Evolutionary conservation across 331 rosid species (phyloP), one percentile per base, ranked within the genome.

Genomic region (Acacia pycnantha): DNA sequence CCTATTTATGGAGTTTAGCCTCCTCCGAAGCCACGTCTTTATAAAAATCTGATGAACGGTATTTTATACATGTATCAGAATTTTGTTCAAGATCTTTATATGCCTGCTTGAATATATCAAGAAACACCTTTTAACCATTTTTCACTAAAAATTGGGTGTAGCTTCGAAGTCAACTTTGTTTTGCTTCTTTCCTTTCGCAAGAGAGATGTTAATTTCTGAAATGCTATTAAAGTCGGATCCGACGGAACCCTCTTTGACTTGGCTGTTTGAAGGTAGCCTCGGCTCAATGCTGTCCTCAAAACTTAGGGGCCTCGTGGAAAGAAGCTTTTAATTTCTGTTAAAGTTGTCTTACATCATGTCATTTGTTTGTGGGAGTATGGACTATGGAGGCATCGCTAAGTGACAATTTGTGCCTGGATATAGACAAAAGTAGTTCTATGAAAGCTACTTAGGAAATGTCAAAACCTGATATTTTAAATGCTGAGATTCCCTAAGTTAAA

Each of bases 151-250:
- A 79, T 74, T 64, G 14, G 69, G 77, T 70, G n/a, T 81, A 27
- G 64, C 84, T 87, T 74, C 75, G 66, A 81, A 84, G 80, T 68
- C 69, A 81, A 87, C 82, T n/a, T 74, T 69, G 68, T 68, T 41
- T 31, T 74, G 73, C 78, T 24, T 83, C 40, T 73, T 59, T 77
- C 71, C 58, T 59, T 48, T 68, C 71, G 74, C 67, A 66, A 74
- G 65, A 64, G 66, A 70, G 80, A 62, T 82, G 59, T 69, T 13
- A 37, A 79, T 81, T 74, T 83, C 76, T 22, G 26, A 77, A 77
- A 16, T 70, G 79, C 76, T n/a, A 74, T 33, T 64, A 31, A 78
- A 70, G 70, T 70, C 76, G 14, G 67, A 79, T 81, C 70, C 9
- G 2, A 41, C 51, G 21, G 8, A 15, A 31, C 6, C 43, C n/a